phyloP scores from a whole-genome alignment of 495 filamentous ascomycete genomes.

The Hypoxylon crocopeplum region DNA sequence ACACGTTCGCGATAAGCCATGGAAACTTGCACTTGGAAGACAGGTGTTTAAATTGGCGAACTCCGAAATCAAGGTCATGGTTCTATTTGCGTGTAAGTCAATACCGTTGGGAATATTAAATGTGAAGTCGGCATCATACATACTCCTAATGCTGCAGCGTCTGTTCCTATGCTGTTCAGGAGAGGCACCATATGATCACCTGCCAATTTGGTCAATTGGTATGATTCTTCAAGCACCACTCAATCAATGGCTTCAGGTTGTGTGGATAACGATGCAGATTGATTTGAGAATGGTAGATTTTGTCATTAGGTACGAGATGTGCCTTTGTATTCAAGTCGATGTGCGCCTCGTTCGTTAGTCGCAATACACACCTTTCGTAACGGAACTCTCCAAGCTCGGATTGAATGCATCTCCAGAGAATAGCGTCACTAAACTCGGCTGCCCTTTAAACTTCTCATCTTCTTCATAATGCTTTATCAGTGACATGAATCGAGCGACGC shows the following conservation, averaged over 20 bases:
- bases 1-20: conserved; percentile 81
- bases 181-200: conserved; percentile 85
- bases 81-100: conserved; percentile 58
- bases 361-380: conserved; percentile 72
- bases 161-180: conserved; percentile 77
- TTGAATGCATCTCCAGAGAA: conserved; percentile 96
- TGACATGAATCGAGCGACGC: conserved; percentile 79
- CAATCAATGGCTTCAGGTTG: background rate
- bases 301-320: background rate
- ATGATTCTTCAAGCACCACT: background rate
- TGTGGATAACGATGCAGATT: background rate
- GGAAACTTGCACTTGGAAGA: conserved; percentile 79
- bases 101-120: background rate
- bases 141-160: conserved; percentile 81
- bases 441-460: conserved; percentile 60
- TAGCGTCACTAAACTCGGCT: conserved; percentile 73
- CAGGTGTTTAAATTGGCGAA: conserved; percentile 76
- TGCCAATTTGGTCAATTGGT: conserved; percentile 35
- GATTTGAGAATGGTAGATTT: background rate
- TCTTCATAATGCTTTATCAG: conserved; percentile 75
- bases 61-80: conserved; percentile 94
- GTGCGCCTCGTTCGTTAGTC: background rate
- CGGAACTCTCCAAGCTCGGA: conserved; percentile 81
- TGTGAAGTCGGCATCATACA: conserved; percentile 38
- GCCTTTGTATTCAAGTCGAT: background rate